Base-by-base conservation (phyloP, 306 rosid genomes). In the Dryas alaskensis region DNA sequence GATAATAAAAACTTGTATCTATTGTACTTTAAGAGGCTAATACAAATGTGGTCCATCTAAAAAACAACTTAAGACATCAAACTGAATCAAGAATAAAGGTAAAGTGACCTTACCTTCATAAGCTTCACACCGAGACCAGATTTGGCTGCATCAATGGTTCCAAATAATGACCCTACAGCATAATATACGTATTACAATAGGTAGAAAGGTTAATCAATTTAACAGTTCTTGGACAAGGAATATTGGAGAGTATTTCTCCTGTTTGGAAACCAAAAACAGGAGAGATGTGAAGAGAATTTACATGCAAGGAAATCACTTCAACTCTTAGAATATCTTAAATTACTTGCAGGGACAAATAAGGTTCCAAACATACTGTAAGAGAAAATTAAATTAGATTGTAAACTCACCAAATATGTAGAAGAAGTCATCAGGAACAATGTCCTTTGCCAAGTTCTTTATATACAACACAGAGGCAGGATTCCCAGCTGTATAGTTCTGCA, bases 401-500 rank as follows among this genome's bases (percentile, higher is more conserved):
- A 77, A 77, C 94, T 88, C 55, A 93, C 98, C 98, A 81, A 91
- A 94, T 81, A 91, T 84, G 76, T 83, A 83, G 81, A 84, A 88
- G 75, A 94, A 88, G 83, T 94, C 97, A 64, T 91, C 92, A 60
- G 74, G 72, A 75, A 83, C 64, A 73, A 91, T 91, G 70, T 91
- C 98, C 86, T 94, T 94, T 16, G 97, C 96, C 87, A 94, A 83
- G 90, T 94, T 94, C 90, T 94, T 94, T 46, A 94, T 78, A 80
- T 94, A 94, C 87, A 94, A 88, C 69, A 91, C 92, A 19, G 92
- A 74, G 66, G 97, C 83, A 65, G 97, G 95, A 78, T 83, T 88
- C 77, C 98, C 98, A 45, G 97, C 76, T 31, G 91, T 65, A 73
- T 94, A 94, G 87, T 85, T 91, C 97, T 93, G 92, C 86, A 86